Base-by-base conservation (phyloP, 805 yeast species). In the Wickerhamiella bombiphila region DNA sequence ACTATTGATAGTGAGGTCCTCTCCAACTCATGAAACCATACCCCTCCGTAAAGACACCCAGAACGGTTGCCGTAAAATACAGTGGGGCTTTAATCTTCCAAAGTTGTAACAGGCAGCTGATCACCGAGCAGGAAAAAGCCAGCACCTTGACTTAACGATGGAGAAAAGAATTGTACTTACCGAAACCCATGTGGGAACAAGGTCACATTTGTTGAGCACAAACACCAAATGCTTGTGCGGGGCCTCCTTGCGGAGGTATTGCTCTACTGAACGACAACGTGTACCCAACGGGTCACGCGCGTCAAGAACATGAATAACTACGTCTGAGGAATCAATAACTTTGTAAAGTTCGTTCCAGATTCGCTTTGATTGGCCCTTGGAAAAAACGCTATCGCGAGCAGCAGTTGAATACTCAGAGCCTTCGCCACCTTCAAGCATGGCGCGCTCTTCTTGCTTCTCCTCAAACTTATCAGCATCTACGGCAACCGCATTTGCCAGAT, bases 101-200 rank as follows among this genome's bases (percentile, higher is more conserved):
- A 80, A 74, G 93, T 76, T 73, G 88, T 88, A 86, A 88, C 96
- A 86, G 96, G 79, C 79, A 65, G 63, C 65, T 64, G 43, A 65
- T 66, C 70, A 72, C 69, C 64, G 59, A 57, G 51, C 39, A 44
- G 20, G 21, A 28, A 22, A 22, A 30, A 39, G 40, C 37, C 45
- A 34, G 47, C 46, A 48, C 53, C 66, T 59, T 61, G 66, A 61
- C 66, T 56, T 57, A 75, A 70, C 88, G 74, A 80, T 82, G 95
- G 94, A 57, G 36, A 36, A 25, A 21, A 13, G 60, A 16, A 33
- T 18, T 11, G 36, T 48, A 85, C 97, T 72, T 83, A 86, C 97
- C 54, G 97, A 96, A 54, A 83, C 96, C 96, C 97, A 88, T 34
- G 95, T 88, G 46, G 98, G 98, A 37, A 88, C 95, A 54, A 88